These are phyloP conservation scores for Rhizoclosmatium sp. DNA, from an alignment of 192 early-diverging fungal genomes.

Conservation along the genomic window DNA sequence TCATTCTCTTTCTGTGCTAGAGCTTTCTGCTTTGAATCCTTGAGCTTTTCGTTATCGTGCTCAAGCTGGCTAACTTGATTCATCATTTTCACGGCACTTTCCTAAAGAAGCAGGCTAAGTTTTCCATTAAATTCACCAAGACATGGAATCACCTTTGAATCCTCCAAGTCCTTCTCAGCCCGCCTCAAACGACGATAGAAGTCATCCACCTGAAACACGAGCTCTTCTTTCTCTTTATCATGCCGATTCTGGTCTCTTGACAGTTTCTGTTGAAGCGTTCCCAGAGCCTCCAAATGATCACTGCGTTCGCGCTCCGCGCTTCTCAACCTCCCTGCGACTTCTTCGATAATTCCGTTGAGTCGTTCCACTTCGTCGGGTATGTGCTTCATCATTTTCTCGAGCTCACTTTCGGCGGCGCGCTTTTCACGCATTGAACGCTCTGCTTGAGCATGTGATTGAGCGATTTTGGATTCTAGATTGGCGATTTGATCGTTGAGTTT, in stretches of 20 bases:
- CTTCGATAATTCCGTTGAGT: slow-evolving; percentile 51
- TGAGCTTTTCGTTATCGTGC: slow-evolving; percentile 47
- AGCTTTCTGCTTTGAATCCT: slow-evolving; percentile 27
- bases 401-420: slow-evolving; percentile 55
- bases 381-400: slow-evolving; percentile 54
- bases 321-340: slow-evolving; percentile 46
- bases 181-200: slow-evolving; percentile 49
- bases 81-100: slow-evolving; percentile 43
- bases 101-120: slow-evolving; percentile 17
- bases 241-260: slow-evolving; percentile 50
- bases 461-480: slow-evolving; percentile 41
- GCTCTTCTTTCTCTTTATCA: slow-evolving; percentile 56
- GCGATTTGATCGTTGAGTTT: slow-evolving; percentile 45
- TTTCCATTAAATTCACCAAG: no score
- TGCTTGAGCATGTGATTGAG: slow-evolving; percentile 43
- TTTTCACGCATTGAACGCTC: slow-evolving; percentile 63
- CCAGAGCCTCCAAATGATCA: slow-evolving; percentile 44
- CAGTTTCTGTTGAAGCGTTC: slow-evolving; percentile 52
- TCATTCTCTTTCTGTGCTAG: slow-evolving; percentile 37
- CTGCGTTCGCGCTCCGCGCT: slow-evolving; percentile 47
- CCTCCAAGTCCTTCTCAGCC: slow-evolving; percentile 55
- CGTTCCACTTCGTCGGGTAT: slow-evolving; percentile 58
- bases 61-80: slow-evolving; percentile 46
- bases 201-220: slow-evolving; percentile 48
- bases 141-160: slow-evolving; percentile 50